Base-by-base conservation (phyloP, 495 filamentous ascomycete genomes). In the Aspergillus coremiiformis region DNA sequence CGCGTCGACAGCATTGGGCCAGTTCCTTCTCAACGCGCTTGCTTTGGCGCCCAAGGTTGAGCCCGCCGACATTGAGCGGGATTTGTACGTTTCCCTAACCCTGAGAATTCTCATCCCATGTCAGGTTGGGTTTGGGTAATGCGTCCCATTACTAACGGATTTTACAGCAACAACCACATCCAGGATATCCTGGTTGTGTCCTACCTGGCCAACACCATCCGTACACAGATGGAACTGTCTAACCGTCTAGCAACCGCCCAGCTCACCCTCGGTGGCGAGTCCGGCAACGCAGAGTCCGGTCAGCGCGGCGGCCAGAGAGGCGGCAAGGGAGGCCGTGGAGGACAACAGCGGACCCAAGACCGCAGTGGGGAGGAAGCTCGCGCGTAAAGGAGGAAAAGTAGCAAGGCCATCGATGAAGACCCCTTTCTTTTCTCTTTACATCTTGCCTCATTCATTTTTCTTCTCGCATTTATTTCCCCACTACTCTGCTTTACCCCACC, bases 161-260 rank as follows among this genome's bases (percentile, higher is more conserved):
- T 37, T 17, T 44, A 39, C 66, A 84, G 82, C 82, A 97, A 98
- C 79, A 94, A 94, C 74, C 93, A 98, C 73, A 88, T 98, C 69
- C 93, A 98, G 75, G 93, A 98, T 65, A 90, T 98, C 51, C 83
- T 98, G 43, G 86, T 96, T 61, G 90, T 97, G 56, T 90, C 88
- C 43, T 98, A 98, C 77, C 79, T 98, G 41, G 90, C 93, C 59
- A 98, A 97, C 77, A 96, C 92, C 44, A 95, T 98, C 71, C 89
- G 93, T 68, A 96, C 92, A 60, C 93, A 98, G 77, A 98, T 98
- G 70, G 93, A 97, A 67, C 82, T 98, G 37, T 93, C 90, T 44
- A 94, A 96, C 75, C 82, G 91, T 24, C 74, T 97, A 54, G 90
- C 93, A 47, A 95, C 90, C 12, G 86, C 90, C 41, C 81, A 84